Conservation (phyloP, 192 early-diverging fungal species). For the Coemansia sp. region DNA sequence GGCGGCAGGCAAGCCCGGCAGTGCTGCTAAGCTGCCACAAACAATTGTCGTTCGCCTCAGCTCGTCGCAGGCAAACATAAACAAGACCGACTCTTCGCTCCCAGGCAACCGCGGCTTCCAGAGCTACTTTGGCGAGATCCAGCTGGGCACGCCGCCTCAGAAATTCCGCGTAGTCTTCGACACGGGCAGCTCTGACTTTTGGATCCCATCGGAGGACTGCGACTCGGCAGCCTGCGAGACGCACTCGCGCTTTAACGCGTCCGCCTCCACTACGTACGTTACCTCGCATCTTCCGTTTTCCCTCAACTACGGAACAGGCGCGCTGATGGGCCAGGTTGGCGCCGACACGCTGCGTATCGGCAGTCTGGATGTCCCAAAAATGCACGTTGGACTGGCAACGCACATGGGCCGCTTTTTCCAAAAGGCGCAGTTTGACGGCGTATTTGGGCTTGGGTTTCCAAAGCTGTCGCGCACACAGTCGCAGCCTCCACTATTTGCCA, state of each 20-base stretch:
- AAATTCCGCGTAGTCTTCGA: conserved; percentile 60
- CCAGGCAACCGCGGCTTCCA: conserved; percentile 46
- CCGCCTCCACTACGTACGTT: conserved; percentile 46
- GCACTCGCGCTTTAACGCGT: conserved; percentile 51
- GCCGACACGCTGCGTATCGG: conserved; percentile 53
- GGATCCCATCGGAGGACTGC: conserved; percentile 57
- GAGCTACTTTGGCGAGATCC: conserved; percentile 48
- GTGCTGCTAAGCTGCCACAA: conserved; percentile 2
- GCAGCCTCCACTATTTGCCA: conserved; percentile 40
- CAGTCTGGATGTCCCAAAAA: conserved; percentile 28
- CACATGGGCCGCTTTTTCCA: conserved; percentile 53
- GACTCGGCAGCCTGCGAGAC: conserved; percentile 41
- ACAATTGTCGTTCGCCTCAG: conserved; percentile 25
- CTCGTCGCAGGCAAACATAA: conserved; percentile 45
- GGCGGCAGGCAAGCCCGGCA: too few relatives aligned
- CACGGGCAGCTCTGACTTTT: conserved; percentile 60
- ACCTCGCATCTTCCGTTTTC: conserved; percentile 42
- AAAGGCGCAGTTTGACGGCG: conserved; percentile 56
- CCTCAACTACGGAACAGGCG: conserved; percentile 56
- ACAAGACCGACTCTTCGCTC: conserved; percentile 22
- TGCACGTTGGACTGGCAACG: conserved; percentile 54
- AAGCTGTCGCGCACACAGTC: conserved; percentile 47
- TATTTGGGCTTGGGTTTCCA: conserved; percentile 58
- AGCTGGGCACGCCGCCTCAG: conserved; percentile 56
- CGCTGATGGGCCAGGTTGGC: conserved; percentile 53